phyloP scores from a whole-genome alignment of 192 early-diverging fungal species.

The Umbelopsis sp. region DNA sequence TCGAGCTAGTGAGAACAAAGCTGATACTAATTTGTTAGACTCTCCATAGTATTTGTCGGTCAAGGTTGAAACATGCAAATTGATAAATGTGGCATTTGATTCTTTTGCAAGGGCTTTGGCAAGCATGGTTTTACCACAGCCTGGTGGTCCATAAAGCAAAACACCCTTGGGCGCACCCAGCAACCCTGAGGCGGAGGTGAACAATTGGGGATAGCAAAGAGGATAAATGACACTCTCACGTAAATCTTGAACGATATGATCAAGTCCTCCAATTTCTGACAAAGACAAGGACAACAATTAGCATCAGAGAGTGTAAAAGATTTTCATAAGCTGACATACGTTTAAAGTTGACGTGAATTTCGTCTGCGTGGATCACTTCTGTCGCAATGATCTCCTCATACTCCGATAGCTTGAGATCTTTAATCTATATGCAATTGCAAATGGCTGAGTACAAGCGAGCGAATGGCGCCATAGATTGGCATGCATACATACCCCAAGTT shows the following conservation, averaged over 20 bases:
- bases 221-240: slow-evolving; percentile 97
- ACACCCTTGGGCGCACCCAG: slow-evolving; percentile 94
- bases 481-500: slow-evolving; percentile 61
- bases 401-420: slow-evolving; percentile 81
- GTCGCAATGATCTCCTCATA: slow-evolving; percentile 93
- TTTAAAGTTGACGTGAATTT: slow-evolving; percentile 82
- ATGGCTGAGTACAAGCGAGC: neutral
- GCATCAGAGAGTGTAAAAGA: slow-evolving; percentile 18
- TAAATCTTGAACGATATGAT: slow-evolving; percentile 87
- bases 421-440: slow-evolving; percentile 35
- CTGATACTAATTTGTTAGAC: slow-evolving; percentile 91
- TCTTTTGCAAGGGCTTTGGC: slow-evolving; percentile 98
- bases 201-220: slow-evolving; percentile 90
- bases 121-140: slow-evolving; percentile 98
- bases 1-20: slow-evolving; percentile 89
- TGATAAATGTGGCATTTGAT: slow-evolving; percentile 97
- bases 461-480: neutral
- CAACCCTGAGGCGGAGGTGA: slow-evolving; percentile 80
- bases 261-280: slow-evolving; percentile 89
- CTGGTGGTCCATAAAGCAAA: slow-evolving; percentile 92
- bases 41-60: slow-evolving; percentile 99
- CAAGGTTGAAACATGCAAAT: slow-evolving; percentile 94
- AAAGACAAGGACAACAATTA: slow-evolving; percentile 4
- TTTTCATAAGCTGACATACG: slow-evolving; percentile 47
- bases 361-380: slow-evolving; percentile 93